A percentile compares a stretch with the other conserved stretches of the same genome.
These are phyloP conservation scores for Rubus idaeus DNA, from an alignment of 306 rosid species.

Conservation along the genomic window DNA sequence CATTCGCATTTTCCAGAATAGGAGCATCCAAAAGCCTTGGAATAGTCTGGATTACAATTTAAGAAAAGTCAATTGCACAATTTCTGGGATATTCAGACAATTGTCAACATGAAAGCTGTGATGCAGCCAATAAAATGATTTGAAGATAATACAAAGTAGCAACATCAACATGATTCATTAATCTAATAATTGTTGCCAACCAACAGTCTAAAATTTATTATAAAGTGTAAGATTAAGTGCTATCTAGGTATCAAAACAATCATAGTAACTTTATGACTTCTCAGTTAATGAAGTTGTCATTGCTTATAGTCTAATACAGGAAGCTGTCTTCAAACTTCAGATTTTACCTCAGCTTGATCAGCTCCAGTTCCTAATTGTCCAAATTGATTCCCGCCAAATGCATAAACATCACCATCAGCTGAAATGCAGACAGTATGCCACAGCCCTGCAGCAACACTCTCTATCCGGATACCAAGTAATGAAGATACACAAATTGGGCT, in stretches of 20 bases:
- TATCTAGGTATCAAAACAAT: too few species aligned
- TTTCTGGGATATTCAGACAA: conserved; percentile 1
- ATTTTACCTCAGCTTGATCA: conserved; percentile 80
- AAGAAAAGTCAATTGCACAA: conserved; percentile 24
- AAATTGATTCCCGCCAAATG: conserved; percentile 95
- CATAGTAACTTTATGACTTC: background rate
- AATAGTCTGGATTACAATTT: conserved; percentile 54
- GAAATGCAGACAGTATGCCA: conserved; percentile 94
- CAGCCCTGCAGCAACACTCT: conserved; percentile 81
- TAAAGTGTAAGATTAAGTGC: too few species aligned
- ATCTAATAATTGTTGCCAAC: background rate
- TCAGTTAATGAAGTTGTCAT: background rate
- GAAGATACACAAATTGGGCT: conserved; percentile 81
- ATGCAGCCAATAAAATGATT: background rate
- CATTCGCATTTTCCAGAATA: conserved; percentile 69
- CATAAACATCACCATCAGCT: conserved; percentile 77
- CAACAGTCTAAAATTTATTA: too few species aligned
- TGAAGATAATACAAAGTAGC: background rate
- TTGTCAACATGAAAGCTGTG: conserved; percentile 7
- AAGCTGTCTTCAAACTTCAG: background rate
- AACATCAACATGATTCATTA: background rate
- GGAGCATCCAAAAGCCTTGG: conserved; percentile 84
- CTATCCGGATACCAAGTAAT: conserved; percentile 71
- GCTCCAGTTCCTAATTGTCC: conserved; percentile 95
- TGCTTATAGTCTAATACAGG: background rate